These are phyloP conservation scores for Fraxinus quadrangulata DNA, from an alignment of 257 asterid genomes.

Conservation along the genomic window DNA sequence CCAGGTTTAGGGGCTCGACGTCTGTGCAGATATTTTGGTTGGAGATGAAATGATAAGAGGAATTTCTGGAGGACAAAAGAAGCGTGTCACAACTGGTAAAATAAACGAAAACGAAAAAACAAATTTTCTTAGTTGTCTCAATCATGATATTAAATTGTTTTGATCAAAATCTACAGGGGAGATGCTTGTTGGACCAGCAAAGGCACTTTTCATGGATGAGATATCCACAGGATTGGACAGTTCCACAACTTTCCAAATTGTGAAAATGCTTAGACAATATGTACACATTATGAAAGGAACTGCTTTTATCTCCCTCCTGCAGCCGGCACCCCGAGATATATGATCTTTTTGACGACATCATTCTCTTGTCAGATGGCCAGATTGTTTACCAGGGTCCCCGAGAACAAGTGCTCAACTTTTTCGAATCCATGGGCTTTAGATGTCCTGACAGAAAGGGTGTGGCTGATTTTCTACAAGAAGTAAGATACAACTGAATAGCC, in stretches of 20 bases:
- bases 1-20: constrained; percentile 39
- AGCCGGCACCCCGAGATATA: constrained; percentile 73
- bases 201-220: constrained; percentile 75
- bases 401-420: constrained; percentile 48
- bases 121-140: background rate
- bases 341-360: constrained; percentile 60
- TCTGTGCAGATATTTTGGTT: constrained; percentile 44
- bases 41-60: constrained; percentile 47
- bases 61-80: constrained; percentile 45
- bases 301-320: constrained; percentile 65
- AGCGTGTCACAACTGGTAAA: constrained; percentile 44
- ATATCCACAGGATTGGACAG: constrained; percentile 71
- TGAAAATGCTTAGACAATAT: constrained; percentile 49
- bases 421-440: constrained; percentile 66
- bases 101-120: background rate
- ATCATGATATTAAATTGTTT: background rate
- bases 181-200: constrained; percentile 69
- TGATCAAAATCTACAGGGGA: constrained; percentile 40
- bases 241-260: constrained; percentile 60
- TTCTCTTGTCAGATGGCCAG: constrained; percentile 56
- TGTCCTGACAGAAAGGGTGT: constrained; percentile 63
- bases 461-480: constrained; percentile 76
- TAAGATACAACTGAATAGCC: constrained; percentile 18
- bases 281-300: constrained; percentile 72
- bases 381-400: constrained; percentile 66